Percentiles rank a stretch among this genome's conserved stretches.
phyloP scores from a whole-genome alignment of 2,329 filamentous ascomycete species.

The Aureobasidium mangrovei region DNA sequence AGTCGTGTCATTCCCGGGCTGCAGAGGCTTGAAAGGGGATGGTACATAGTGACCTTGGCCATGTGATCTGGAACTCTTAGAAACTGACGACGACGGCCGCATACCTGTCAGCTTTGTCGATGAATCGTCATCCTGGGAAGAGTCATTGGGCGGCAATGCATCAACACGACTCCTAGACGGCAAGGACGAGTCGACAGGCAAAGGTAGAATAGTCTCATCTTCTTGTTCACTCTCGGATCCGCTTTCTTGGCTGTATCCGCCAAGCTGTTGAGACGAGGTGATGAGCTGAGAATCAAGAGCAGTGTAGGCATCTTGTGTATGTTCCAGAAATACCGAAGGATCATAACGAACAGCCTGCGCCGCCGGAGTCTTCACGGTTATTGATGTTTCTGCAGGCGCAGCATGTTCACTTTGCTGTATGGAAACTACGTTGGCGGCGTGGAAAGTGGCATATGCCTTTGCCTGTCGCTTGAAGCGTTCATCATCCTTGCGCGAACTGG shows the following conservation, averaged over 20 bases:
- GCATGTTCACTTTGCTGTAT: not conserved
- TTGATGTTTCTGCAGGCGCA: not conserved
- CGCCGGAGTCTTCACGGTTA: too few relatives aligned
- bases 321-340: slow-evolving; percentile 28
- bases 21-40: not conserved
- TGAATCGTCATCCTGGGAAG: not conserved
- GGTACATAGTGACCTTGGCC: not conserved
- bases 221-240: not conserved
- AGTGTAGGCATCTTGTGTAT: slow-evolving; percentile 35
- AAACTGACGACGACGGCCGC: not conserved
- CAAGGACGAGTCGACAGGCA: not conserved
- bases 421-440: slow-evolving; percentile 9
- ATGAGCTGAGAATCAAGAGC: slow-evolving; percentile 35
- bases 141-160: not conserved
- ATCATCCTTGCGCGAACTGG: slow-evolving; percentile 34
- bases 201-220: not conserved
- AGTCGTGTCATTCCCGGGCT: not conserved
- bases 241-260: not conserved
- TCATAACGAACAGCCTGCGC: not conserved
- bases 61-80: not conserved
- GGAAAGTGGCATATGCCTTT: slow-evolving; percentile 33
- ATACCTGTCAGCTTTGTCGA: too few relatives aligned
- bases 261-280: slow-evolving; percentile 19
- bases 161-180: not conserved
- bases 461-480: slow-evolving; percentile 33